Base-by-base conservation (phyloP, 331 rosid genomes). In the Quercus tomentella region DNA sequence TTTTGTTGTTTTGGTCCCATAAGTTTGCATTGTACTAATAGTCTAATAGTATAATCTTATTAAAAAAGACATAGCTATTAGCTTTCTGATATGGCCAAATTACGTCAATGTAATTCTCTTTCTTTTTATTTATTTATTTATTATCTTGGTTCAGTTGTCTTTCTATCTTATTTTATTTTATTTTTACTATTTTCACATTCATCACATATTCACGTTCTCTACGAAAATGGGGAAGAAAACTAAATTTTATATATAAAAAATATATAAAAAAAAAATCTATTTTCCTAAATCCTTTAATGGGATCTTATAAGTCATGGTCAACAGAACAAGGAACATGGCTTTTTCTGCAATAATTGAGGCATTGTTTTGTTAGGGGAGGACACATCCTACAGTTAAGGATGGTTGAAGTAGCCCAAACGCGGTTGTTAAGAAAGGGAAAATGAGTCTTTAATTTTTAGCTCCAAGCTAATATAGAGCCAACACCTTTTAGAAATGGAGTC, bases 381-480 rank as follows among this genome's bases (percentile, higher is more conserved):
- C 45, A 66, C 1, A 43, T 68, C 60, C 31, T 67, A 62, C 69
- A 58, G 41, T 52, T 60, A 61, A 66, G 77, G 41, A 41, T 74
- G 28, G 58, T 77, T 51, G 9, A 52, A 23, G 68, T 20, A 65
- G 37, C 69, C 79, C 77, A 22, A 74, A 66, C 26, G 74, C 65
- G 23, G 70, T 74, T 15, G 66, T 60, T 22, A 31, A 60, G 26
- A 33, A 67, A 49, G 5, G 31, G 58, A 0, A 2, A 7, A 4
- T 71, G 33, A 10, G n/a, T 33, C n/a, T 30, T 22, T 73, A 73
- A 30, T n/a, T 21, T 37, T 78, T 54, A 56, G 37, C 49, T 55
- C 7, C 69, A 17, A 30, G 51, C 54, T 49, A 49, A 11, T 49
- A 49, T 49, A 49, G 54, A 49, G 54, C 54, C 54, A 49, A 49